Evolutionary conservation across 768 basidiomycete species (phyloP).

Genomic region (Lentinula guzmanii): DNA sequence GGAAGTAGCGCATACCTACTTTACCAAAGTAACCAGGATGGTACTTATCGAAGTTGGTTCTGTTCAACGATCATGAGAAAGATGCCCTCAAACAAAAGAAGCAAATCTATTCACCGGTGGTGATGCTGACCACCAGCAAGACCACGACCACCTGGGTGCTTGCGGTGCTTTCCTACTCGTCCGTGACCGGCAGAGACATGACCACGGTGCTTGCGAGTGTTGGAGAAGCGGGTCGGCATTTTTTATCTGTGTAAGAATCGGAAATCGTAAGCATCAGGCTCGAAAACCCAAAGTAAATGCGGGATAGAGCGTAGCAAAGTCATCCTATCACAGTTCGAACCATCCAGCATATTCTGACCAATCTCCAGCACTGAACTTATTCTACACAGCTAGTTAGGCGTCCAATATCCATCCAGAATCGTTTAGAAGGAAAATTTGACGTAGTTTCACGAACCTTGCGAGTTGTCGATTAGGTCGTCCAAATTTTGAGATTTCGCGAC

Average conservation of each 20-base stretch:
- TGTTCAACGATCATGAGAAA: conserved; percentile 20
- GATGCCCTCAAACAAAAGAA: background rate
- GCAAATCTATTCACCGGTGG: conserved; percentile 70
- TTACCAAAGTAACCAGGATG: conserved; percentile 99
- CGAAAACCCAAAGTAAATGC: background rate
- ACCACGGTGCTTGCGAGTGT: conserved; percentile 98
- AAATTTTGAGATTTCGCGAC: background rate
- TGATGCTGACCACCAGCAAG: conserved; percentile 99
- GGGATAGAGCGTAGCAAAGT: background rate
- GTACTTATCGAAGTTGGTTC: conserved; percentile 98
- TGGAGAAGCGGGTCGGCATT: conserved; percentile 95
- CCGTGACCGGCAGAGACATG: conserved; percentile 99
- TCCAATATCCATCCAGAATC: background rate
- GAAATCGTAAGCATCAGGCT: background rate
- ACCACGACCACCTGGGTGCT: conserved; percentile 99
- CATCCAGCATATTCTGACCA: background rate
- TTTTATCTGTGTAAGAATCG: conserved; percentile 18
- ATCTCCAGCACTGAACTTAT: background rate
- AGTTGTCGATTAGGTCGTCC: background rate
- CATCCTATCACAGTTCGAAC: conserved; percentile 1
- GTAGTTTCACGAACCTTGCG: conserved; percentile 4
- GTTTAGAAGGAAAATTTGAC: background rate
- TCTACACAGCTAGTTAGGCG: background rate
- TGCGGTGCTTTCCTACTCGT: conserved; percentile 99
- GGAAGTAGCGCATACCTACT: conserved; percentile 99